A percentile compares a stretch with the other conserved stretches of the same genome.
phyloP scores from a whole-genome alignment of 345 rosid species.

The Lepidium sativum region DNA sequence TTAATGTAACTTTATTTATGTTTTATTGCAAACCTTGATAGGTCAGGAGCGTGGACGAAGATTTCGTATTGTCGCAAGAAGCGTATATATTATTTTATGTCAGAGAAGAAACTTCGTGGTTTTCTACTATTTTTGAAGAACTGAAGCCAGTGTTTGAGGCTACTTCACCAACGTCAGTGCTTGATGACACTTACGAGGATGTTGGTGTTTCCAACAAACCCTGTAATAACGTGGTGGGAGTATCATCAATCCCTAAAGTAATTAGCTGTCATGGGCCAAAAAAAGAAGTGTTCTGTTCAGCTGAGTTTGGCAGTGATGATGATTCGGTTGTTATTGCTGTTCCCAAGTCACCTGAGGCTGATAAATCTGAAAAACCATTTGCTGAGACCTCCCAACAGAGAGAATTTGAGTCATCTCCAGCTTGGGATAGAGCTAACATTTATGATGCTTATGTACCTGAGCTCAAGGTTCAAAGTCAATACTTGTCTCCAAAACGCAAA shows the following conservation, averaged over 20 bases:
- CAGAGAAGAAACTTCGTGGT: slow-evolving; percentile 68
- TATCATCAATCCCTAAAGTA: not conserved
- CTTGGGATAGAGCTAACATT: not conserved
- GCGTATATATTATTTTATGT: slow-evolving; percentile 83
- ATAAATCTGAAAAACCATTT: slow-evolving; percentile 15
- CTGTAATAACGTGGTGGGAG: slow-evolving; percentile 12
- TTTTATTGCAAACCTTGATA: slow-evolving; percentile 15
- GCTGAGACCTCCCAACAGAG: not conserved
- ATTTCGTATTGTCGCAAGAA: slow-evolving; percentile 48
- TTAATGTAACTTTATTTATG: not conserved
- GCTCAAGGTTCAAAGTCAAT: slow-evolving; percentile 2
- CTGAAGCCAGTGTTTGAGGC: slow-evolving; percentile 22
- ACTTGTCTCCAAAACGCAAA: slow-evolving; percentile 21
- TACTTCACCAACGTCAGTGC: slow-evolving; percentile 69
- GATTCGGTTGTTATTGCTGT: slow-evolving; percentile 19
- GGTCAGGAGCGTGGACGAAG: slow-evolving; percentile 49
- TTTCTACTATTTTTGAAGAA: slow-evolving; percentile 48
- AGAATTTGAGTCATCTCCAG: slow-evolving; percentile 6
- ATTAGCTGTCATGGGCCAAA: slow-evolving; percentile 13
- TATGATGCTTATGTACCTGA: not conserved
- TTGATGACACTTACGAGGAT: slow-evolving; percentile 15
- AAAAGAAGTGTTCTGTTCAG: slow-evolving; percentile 8
- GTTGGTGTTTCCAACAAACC: slow-evolving; percentile 1
- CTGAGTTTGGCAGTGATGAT: not conserved
- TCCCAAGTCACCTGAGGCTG: slow-evolving; percentile 8